These are phyloP conservation scores for Myochromella boudieri DNA, from an alignment of 768 basidiomycete species.

Conservation along the genomic window DNA sequence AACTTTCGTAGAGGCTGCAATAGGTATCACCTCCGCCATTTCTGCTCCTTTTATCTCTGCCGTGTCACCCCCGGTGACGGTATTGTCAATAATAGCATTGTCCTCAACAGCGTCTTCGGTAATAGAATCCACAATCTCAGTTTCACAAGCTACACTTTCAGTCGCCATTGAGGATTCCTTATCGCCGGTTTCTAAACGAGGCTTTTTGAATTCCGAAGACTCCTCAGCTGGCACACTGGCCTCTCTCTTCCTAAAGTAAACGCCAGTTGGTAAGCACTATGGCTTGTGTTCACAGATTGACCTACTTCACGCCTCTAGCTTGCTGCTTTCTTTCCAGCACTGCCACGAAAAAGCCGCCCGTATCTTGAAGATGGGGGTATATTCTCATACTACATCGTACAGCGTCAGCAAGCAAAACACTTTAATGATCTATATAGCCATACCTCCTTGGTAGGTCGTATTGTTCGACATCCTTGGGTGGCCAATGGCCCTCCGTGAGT, in stretches of 20 bases:
- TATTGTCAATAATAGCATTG: slow-evolving; percentile 5
- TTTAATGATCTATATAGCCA: slow-evolving; percentile 13
- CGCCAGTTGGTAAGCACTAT: not conserved
- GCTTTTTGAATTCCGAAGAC: slow-evolving; percentile 51
- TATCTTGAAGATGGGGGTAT: slow-evolving; percentile 94
- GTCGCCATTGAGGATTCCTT: slow-evolving; percentile 10
- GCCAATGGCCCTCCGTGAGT: slow-evolving; percentile 77
- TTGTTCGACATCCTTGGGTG: slow-evolving; percentile 60
- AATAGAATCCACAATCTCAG: slow-evolving; percentile 13
- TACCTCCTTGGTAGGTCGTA: slow-evolving; percentile 77
- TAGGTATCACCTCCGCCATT: not conserved
- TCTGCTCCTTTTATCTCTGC: not conserved
- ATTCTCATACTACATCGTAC: slow-evolving; percentile 75
- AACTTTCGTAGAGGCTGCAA: not conserved
- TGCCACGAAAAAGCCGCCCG: slow-evolving; percentile 97
- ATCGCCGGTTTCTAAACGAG: slow-evolving; percentile 35
- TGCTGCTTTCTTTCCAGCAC: slow-evolving; percentile 60
- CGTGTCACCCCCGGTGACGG: not conserved
- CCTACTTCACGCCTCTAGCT: slow-evolving; percentile 17
- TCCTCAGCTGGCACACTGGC: slow-evolving; percentile 34
- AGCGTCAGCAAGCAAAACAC: not conserved
- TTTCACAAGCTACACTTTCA: slow-evolving; percentile 17
- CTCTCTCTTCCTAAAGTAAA: slow-evolving; percentile 48
- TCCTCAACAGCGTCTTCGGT: not conserved
- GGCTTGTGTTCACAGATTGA: not conserved